These are phyloP conservation scores for Candida fluviatilis DNA, from an alignment of 805 yeast species.

Conservation along the genomic window DNA sequence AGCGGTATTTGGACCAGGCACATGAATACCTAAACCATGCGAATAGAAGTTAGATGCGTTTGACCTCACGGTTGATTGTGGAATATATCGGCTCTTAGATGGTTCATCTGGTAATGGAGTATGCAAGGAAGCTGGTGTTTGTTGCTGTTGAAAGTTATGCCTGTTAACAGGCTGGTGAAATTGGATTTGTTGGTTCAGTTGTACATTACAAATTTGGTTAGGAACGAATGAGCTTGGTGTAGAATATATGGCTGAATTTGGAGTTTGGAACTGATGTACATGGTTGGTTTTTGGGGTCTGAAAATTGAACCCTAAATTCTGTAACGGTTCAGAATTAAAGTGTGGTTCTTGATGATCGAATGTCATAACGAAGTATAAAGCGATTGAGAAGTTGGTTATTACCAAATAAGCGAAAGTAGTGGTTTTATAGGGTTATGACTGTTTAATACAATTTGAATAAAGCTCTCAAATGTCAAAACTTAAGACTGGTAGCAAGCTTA, in stretches of 20 bases:
- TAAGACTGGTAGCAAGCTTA: too few relatives aligned
- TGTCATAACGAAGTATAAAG: background rate
- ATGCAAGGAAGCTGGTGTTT: background rate
- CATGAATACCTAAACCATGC: background rate
- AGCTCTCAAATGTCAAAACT: too few relatives aligned
- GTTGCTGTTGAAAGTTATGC: background rate
- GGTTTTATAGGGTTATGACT: too few relatives aligned
- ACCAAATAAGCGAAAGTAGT: background rate
- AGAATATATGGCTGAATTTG: background rate
- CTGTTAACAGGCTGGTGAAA: background rate
- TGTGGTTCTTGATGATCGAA: background rate
- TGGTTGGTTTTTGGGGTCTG: slow-evolving; percentile 1
- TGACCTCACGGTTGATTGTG: background rate
- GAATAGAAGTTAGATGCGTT: background rate
- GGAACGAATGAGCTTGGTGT: background rate
- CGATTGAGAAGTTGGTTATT: background rate
- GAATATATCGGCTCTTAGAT: background rate
- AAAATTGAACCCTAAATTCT: background rate
- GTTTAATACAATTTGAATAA: too few relatives aligned
- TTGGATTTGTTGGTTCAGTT: background rate
- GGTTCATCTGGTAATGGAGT: slow-evolving; percentile 1
- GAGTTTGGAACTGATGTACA: background rate
- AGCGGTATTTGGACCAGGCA: background rate
- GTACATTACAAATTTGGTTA: too few relatives aligned
- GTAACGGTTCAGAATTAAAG: background rate